Evolutionary conservation across 1,284 basidiomycete genomes (phyloP).

Genomic region (Cutaneotrichosporon cavernicola): DNA sequence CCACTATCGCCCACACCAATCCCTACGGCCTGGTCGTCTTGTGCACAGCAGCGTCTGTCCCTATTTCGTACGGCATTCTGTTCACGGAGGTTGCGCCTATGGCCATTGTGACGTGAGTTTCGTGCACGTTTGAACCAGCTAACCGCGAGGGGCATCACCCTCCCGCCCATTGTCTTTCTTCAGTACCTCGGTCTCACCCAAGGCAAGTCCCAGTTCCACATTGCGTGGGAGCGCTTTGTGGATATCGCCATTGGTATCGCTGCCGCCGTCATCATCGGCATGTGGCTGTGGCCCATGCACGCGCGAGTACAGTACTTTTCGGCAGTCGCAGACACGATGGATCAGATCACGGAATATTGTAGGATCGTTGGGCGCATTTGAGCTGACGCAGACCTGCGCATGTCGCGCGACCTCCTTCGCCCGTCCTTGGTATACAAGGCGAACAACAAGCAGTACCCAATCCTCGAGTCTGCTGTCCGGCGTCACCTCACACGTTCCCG

Average conservation of each 20-base stretch:
- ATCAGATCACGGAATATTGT: conserved; percentile 50
- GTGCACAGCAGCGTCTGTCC: conserved; percentile 47
- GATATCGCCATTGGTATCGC: conserved; percentile 50
- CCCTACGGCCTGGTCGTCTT: conserved; percentile 54
- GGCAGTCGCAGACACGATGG: conserved; percentile 44
- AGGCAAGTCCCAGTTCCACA: conserved; percentile 32
- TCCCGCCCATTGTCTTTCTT: conserved; percentile 54
- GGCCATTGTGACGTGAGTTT: conserved; percentile 52
- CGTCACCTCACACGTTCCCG: conserved; percentile 39
- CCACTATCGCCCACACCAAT: conserved; percentile 50
- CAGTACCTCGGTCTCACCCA: conserved; percentile 41
- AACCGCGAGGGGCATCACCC: conserved; percentile 46
- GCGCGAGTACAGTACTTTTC: conserved; percentile 51
- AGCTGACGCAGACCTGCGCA: conserved; percentile 38
- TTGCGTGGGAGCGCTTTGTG: conserved; percentile 48
- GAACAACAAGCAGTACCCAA: conserved; percentile 40
- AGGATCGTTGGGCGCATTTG: conserved; percentile 23
- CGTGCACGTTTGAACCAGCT: neutral
- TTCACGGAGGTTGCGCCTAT: conserved; percentile 45
- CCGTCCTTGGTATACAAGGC: conserved; percentile 45
- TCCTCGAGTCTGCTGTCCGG: conserved; percentile 36
- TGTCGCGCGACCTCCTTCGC: conserved; percentile 48
- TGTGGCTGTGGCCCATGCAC: conserved; percentile 51
- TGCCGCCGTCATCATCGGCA: conserved; percentile 49
- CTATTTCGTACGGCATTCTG: conserved; percentile 52